These are phyloP conservation scores for Pythium apleroticum DNA, from an alignment of 352 stramenopile genomes.

Conservation along the genomic window DNA sequence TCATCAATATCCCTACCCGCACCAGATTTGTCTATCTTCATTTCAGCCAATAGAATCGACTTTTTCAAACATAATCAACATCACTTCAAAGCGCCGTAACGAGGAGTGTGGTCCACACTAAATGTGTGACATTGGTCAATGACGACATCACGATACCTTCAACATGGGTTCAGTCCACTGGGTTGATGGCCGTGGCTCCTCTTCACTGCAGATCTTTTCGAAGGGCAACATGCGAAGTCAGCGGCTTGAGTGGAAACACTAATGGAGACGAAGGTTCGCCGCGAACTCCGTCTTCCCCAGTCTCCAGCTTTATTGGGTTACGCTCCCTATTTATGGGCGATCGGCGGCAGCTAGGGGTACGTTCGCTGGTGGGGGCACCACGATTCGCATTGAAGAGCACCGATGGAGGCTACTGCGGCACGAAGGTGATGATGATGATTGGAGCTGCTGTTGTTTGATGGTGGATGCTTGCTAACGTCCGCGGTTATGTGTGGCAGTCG, in stretches of 20 bases:
- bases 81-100: too few relatives aligned
- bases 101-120: constrained; percentile 5
- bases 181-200: neutral
- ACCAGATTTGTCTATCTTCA: neutral
- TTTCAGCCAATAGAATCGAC: constrained; percentile 8
- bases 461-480: neutral
- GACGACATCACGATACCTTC: neutral
- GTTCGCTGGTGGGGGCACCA: too few relatives aligned
- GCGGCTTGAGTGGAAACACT: too few relatives aligned
- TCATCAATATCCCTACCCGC: constrained; percentile 1
- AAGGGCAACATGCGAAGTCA: neutral
- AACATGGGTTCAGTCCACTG: constrained; percentile 9
- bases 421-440: constrained; percentile 5
- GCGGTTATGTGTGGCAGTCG: constrained; percentile 23
- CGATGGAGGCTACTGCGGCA: neutral
- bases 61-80: neutral
- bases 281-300: too few relatives aligned
- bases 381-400: neutral
- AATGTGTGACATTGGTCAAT: neutral
- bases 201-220: neutral
- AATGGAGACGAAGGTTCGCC: too few relatives aligned
- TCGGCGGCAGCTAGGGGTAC: too few relatives aligned
- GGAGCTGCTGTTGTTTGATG: neutral
- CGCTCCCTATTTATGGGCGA: neutral
- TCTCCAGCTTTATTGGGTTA: neutral